Evolutionary conservation across 2,329 filamentous ascomycete genomes (phyloP).

Genomic region (Penicillium hordei): DNA sequence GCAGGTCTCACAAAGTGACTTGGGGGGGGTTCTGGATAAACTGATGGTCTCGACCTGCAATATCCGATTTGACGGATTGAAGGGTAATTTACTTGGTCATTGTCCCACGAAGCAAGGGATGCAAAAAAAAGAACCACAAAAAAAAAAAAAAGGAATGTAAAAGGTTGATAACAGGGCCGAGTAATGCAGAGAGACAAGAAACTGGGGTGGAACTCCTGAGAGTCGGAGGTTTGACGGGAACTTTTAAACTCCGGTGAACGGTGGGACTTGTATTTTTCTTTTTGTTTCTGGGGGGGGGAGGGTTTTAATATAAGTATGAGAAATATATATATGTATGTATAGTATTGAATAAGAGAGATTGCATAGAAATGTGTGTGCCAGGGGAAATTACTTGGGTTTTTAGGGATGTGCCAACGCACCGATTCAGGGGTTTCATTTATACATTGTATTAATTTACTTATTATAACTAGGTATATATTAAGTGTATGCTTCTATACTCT

Average conservation of each 20-base stretch:
- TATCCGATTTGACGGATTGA: constrained; percentile 1
- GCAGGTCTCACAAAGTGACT: background rate
- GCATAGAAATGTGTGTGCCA: background rate
- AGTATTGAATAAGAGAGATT: background rate
- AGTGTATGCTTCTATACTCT: no score
- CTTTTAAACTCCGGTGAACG: background rate
- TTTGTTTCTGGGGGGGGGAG: no score
- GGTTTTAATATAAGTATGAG: background rate
- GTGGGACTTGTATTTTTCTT: background rate
- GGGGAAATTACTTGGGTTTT: background rate
- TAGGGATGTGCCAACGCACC: background rate
- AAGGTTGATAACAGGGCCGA: background rate
- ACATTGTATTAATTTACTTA: background rate
- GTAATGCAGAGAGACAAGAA: background rate
- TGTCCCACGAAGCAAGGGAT: background rate
- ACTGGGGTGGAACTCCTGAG: background rate
- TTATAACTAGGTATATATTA: no score
- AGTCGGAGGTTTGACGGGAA: background rate
- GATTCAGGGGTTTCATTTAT: background rate
- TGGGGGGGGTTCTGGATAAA: background rate
- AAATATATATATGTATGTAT: background rate
- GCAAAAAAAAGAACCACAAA: background rate
- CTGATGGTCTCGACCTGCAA: background rate
- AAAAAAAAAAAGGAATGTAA: background rate
- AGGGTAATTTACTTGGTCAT: background rate